Conservation (phyloP, 768 basidiomycete genomes). For the Trametes elegans region DNA sequence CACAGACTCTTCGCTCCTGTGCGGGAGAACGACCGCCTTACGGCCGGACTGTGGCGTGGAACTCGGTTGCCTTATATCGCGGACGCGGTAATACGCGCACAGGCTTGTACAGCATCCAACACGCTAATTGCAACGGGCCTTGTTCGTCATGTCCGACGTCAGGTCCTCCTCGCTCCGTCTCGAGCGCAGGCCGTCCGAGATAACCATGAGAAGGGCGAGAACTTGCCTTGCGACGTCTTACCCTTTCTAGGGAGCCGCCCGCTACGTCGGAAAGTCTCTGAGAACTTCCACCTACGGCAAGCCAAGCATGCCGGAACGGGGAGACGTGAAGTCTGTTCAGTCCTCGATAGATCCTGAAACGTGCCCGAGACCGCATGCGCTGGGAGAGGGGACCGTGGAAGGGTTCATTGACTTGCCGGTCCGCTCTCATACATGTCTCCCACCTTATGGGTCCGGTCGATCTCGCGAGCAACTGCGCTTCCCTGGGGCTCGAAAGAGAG, state of each 20-base stretch:
- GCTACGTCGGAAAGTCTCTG: constrained; percentile 15
- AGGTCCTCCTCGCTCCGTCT: constrained; percentile 7
- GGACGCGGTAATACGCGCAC: neutral
- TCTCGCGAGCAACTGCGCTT: constrained; percentile 20
- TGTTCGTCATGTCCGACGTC: constrained; percentile 6
- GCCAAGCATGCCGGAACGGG: constrained; percentile 20
- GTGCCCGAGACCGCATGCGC: constrained; percentile 18
- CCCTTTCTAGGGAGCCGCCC: constrained; percentile 11
- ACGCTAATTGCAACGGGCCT: constrained; percentile 10
- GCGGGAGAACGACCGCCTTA: constrained; percentile 12
- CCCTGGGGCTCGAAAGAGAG: constrained; percentile 26
- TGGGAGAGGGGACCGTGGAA: constrained; percentile 20
- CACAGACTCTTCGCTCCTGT: neutral
- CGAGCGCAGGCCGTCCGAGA: constrained; percentile 9
- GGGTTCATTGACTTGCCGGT: constrained; percentile 14
- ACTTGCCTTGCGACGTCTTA: constrained; percentile 18
- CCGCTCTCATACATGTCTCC: constrained; percentile 13
- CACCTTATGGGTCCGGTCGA: constrained; percentile 19
- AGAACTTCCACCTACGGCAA: constrained; percentile 20
- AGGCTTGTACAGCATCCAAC: constrained; percentile 17
- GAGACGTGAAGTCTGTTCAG: constrained; percentile 19
- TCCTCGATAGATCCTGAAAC: constrained; percentile 19
- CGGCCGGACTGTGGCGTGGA: constrained; percentile 13
- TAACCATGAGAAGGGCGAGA: constrained; percentile 14
- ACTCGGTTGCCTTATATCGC: constrained; percentile 3